Conservation (phyloP, 495 filamentous ascomycete genomes). For the Neurospora sublineolata region DNA sequence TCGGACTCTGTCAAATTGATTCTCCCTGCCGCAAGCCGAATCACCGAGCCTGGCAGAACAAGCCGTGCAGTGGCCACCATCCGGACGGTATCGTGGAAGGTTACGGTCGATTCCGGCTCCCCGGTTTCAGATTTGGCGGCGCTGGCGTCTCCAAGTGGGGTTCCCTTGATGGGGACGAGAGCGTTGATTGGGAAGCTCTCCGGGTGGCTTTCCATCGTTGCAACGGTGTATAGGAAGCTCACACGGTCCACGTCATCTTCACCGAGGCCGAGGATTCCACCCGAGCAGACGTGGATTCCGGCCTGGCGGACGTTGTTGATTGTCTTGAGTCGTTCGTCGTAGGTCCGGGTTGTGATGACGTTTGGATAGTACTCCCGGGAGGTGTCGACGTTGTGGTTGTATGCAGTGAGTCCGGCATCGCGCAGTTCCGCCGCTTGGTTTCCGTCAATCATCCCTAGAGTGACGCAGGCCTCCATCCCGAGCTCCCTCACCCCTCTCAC, state of each 20-base stretch:
- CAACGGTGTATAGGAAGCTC: constrained; percentile 65
- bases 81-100: constrained; percentile 59
- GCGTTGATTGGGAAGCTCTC: constrained; percentile 81
- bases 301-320: constrained; percentile 65
- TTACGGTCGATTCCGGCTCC: constrained; percentile 24
- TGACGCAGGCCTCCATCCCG: constrained; percentile 81
- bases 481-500: constrained; percentile 62
- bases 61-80: constrained; percentile 71
- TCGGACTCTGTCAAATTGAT: constrained; percentile 71
- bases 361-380: constrained; percentile 73
- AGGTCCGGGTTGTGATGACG: constrained; percentile 69
- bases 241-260: constrained; percentile 66
- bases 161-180: constrained; percentile 75
- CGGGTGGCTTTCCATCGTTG: constrained; percentile 63
- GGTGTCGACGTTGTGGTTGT: constrained; percentile 86
- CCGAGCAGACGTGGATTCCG: constrained; percentile 75
- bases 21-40: constrained; percentile 68
- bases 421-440: constrained; percentile 66
- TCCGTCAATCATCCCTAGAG: constrained; percentile 75
- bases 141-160: constrained; percentile 60
- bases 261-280: constrained; percentile 70
- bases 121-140: constrained; percentile 18
- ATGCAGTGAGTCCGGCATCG: constrained; percentile 73
- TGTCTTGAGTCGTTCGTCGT: constrained; percentile 71
- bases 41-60: constrained; percentile 68